phyloP scores from a whole-genome alignment of 805 yeast genomes.

The Soucietia sequanensis region DNA sequence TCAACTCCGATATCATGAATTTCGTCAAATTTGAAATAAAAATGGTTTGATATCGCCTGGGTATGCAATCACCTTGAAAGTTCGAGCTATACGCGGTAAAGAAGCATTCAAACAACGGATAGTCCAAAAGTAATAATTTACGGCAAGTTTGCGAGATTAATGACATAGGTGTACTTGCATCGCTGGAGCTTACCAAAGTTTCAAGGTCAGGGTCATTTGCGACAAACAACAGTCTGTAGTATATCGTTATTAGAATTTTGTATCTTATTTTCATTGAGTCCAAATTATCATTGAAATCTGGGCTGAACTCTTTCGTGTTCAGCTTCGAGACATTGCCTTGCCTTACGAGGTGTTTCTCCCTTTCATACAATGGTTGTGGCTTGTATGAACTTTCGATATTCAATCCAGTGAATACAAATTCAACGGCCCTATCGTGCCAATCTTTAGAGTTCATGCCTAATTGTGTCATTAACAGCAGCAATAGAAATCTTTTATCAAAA shows the following conservation, averaged over 20 bases:
- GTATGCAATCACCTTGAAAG: neutral
- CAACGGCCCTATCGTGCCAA: conserved; percentile 32
- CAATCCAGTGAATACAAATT: conserved; percentile 28
- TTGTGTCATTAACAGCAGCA: conserved; percentile 18
- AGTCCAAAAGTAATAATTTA: neutral
- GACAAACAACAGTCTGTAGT: conserved; percentile 6
- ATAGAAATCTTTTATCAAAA: conserved; percentile 3
- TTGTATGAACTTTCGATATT: conserved; percentile 8
- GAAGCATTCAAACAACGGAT: neutral
- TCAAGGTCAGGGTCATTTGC: neutral
- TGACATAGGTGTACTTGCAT: too few relatives aligned
- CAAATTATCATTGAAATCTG: conserved; percentile 22
- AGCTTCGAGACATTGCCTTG: conserved; percentile 15
- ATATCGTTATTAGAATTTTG: conserved; percentile 15
- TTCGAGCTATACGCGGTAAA: neutral
- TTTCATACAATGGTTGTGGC: conserved; percentile 23
- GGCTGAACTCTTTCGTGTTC: too few relatives aligned
- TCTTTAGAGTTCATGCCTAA: conserved; percentile 17
- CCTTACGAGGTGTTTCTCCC: conserved; percentile 23
- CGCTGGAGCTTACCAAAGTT: too few relatives aligned
- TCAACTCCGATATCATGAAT: neutral
- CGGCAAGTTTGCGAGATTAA: neutral
- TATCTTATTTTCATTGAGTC: conserved; percentile 28
- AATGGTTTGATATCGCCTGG: too few relatives aligned
- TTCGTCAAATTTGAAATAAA: neutral